Evolutionary conservation across 257 asterid genomes (phyloP).

Genomic region (Primulina eburnea): DNA sequence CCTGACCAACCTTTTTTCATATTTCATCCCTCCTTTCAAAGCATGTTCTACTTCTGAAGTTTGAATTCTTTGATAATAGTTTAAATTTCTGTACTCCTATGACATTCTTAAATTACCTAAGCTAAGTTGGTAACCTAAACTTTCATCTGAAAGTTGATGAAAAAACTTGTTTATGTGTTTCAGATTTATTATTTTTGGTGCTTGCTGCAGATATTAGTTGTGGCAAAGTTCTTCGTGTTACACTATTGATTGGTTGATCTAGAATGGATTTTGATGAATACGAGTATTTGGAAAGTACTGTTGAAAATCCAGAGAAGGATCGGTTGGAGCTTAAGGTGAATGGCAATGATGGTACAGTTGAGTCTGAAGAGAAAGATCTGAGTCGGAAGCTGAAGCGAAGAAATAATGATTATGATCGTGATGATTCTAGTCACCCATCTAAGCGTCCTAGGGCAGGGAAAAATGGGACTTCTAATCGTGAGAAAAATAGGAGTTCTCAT

Average conservation of each 20-base stretch:
- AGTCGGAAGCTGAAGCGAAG: slow-evolving; percentile 44
- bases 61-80: not conserved
- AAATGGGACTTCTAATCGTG: slow-evolving; percentile 34
- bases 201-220: slow-evolving; percentile 15
- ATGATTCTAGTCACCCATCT: slow-evolving; percentile 33
- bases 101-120: not conserved
- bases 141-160: no score
- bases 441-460: slow-evolving; percentile 45
- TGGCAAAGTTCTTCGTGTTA: slow-evolving; percentile 10
- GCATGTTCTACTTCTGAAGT: not conserved
- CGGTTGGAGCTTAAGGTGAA: slow-evolving; percentile 36
- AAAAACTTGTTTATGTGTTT: not conserved
- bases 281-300: slow-evolving; percentile 48
- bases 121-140: not conserved
- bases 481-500: slow-evolving; percentile 40
- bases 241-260: not conserved
- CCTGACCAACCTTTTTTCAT: not conserved
- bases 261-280: slow-evolving; percentile 61
- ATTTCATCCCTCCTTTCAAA: not conserved
- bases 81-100: not conserved
- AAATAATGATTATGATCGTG: slow-evolving; percentile 34
- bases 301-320: slow-evolving; percentile 45
- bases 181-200: slow-evolving; percentile 9
- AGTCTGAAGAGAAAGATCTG: slow-evolving; percentile 36
- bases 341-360: slow-evolving; percentile 33